These are phyloP conservation scores for Cercospora citrullina DNA, from an alignment of 2,329 filamentous ascomycete genomes.

Conservation along the genomic window DNA sequence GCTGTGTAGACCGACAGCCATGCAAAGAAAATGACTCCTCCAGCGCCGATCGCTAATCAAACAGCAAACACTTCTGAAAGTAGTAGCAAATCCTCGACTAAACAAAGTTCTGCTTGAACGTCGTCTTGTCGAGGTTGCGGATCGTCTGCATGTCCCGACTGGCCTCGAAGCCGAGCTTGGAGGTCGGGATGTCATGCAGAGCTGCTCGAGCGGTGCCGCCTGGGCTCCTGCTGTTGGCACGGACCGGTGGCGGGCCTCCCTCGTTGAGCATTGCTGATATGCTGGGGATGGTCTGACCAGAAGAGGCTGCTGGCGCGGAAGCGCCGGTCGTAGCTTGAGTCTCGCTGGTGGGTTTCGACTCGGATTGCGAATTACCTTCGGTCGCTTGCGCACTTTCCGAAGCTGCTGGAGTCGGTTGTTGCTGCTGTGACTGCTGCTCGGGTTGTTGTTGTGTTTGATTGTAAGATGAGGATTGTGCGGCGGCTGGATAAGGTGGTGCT, in stretches of 20 bases:
- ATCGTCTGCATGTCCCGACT: slow-evolving; percentile 40
- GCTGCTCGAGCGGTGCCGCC: slow-evolving; percentile 30
- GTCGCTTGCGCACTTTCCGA: slow-evolving; percentile 29
- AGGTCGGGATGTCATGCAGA: slow-evolving; percentile 41
- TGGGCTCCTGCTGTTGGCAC: slow-evolving; percentile 37
- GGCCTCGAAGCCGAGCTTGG: slow-evolving; percentile 43
- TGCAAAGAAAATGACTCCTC: not conserved
- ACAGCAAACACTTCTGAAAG: not conserved
- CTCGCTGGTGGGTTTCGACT: slow-evolving; percentile 20
- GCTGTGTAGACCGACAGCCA: not conserved
- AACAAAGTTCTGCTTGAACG: slow-evolving; percentile 35
- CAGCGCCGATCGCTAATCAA: slow-evolving; percentile 19
- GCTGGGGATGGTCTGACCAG: slow-evolving; percentile 52
- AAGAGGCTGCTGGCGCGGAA: slow-evolving; percentile 36
- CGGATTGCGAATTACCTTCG: slow-evolving; percentile 38
- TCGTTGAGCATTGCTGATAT: slow-evolving; percentile 52
- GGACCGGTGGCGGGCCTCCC: slow-evolving; percentile 30
- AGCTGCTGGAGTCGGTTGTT: slow-evolving; percentile 20
- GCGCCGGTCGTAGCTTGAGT: slow-evolving; percentile 44
- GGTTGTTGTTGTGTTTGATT: slow-evolving; percentile 17
- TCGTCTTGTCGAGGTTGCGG: slow-evolving; percentile 41
- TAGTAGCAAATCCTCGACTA: not conserved
- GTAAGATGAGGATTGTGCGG: slow-evolving; percentile 14
- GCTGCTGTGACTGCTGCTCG: slow-evolving; percentile 23
- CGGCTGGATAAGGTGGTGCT: slow-evolving; percentile 24